These are phyloP conservation scores for Amanita pseudoporphyria DNA, from an alignment of 768 basidiomycete genomes.

Conservation along the genomic window DNA sequence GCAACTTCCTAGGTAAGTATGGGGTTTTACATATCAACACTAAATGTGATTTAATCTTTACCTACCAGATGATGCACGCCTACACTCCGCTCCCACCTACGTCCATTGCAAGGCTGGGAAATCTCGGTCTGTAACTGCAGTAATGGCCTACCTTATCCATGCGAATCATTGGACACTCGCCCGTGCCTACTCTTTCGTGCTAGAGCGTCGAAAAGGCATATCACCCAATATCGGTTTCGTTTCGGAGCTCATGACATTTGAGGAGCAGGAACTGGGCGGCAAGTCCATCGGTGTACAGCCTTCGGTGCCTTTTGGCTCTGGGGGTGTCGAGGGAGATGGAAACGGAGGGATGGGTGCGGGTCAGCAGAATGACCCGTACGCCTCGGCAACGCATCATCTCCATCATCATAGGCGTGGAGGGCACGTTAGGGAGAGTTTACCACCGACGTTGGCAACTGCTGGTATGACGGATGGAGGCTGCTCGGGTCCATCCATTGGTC, in stretches of 20 bases:
- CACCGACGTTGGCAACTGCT: constrained; percentile 36
- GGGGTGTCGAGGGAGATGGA: constrained; percentile 10
- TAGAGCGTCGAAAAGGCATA: constrained; percentile 88
- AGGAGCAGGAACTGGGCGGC: constrained; percentile 80
- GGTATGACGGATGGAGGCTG: constrained; percentile 24
- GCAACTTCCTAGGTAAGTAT: constrained; percentile 73
- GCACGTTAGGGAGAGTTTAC: constrained; percentile 69
- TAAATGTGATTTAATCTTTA: background rate
- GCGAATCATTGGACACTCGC: constrained; percentile 96
- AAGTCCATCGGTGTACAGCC: constrained; percentile 62
- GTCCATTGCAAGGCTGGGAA: constrained; percentile 97
- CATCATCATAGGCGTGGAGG: constrained; percentile 39
- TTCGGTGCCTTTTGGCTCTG: constrained; percentile 15
- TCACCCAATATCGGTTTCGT: constrained; percentile 98
- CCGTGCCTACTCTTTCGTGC: constrained; percentile 83
- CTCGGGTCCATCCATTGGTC: constrained; percentile 20
- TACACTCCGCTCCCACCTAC: constrained; percentile 84
- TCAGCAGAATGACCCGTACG: constrained; percentile 27
- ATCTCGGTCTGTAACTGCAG: constrained; percentile 91
- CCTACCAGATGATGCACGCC: constrained; percentile 72
- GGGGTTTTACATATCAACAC: background rate
- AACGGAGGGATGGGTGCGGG: constrained; percentile 9
- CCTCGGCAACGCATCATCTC: constrained; percentile 29
- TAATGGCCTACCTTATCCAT: constrained; percentile 96
- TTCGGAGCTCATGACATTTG: constrained; percentile 93